Evolutionary conservation across 1,139 yeast species (phyloP).

Genomic region (Pneumocystis carinii): DNA sequence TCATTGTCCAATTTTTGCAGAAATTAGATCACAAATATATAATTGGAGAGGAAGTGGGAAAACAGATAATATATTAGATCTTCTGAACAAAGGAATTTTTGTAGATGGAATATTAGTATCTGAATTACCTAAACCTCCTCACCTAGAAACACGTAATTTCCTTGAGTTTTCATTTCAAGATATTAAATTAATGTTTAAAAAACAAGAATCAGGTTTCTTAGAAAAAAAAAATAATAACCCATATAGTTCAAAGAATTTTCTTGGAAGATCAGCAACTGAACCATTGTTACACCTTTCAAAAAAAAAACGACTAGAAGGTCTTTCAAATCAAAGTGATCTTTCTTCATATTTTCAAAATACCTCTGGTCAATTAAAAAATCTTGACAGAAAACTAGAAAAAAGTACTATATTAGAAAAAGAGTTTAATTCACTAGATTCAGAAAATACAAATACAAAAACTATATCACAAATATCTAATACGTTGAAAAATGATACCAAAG

Average conservation of each 20-base stretch:
- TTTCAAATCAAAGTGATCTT: constrained; percentile 1
- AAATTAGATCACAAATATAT: constrained; percentile 28
- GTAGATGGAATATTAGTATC: not conserved
- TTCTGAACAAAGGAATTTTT: not conserved
- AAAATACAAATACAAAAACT: not conserved
- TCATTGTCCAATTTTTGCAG: constrained; percentile 83
- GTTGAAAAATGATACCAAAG: not conserved
- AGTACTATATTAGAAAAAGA: not conserved
- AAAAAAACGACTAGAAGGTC: constrained; percentile 1
- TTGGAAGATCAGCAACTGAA: constrained; percentile 2
- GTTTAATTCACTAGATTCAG: not conserved
- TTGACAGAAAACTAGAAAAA: not conserved
- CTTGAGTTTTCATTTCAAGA: constrained; percentile 13
- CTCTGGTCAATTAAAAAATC: not conserved
- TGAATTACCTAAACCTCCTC: constrained; percentile 10
- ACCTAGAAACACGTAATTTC: constrained; percentile 11
- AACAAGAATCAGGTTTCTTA: not conserved
- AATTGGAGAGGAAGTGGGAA: not conserved
- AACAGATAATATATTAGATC: not conserved
- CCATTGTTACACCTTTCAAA: not conserved
- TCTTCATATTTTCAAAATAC: not conserved
- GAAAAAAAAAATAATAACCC: constrained; percentile 2
- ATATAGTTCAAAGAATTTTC: constrained; percentile 5
- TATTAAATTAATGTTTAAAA: constrained; percentile 3
- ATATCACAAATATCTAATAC: constrained; percentile 1